phyloP scores from a whole-genome alignment of 2,329 filamentous ascomycete species.

The Trichoderma afroharzianum region DNA sequence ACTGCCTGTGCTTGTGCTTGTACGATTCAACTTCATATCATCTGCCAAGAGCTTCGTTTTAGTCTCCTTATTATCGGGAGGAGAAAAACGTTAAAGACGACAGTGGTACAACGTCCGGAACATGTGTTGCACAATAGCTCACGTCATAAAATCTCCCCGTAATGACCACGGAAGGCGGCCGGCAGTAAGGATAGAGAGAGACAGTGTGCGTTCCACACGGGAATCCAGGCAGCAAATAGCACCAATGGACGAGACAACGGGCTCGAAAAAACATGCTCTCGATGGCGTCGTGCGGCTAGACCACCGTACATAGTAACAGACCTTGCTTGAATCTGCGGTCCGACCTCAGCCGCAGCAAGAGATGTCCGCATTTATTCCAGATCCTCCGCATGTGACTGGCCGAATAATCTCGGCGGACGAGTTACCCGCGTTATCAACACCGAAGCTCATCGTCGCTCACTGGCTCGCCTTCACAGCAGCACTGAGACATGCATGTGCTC shows the following conservation, averaged over 20 bases:
- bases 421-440: neutral
- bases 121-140: neutral
- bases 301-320: neutral
- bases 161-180: neutral
- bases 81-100: neutral
- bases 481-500: slow-evolving; percentile 16
- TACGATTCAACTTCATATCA: neutral
- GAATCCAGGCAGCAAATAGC: neutral
- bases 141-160: neutral
- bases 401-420: neutral
- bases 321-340: neutral
- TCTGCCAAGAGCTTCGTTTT: neutral
- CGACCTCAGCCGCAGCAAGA: slow-evolving; percentile 9
- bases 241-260: neutral
- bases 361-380: neutral
- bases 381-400: slow-evolving; percentile 1
- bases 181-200: neutral
- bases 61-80: neutral
- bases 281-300: slow-evolving; percentile 1
- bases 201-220: neutral
- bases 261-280: neutral
- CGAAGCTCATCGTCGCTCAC: slow-evolving; percentile 1
- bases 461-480: neutral
- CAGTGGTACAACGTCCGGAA: neutral
- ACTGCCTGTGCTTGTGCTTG: neutral